Conservation (phyloP, 1,284 basidiomycete species). For the Marasmius oreades region DNA sequence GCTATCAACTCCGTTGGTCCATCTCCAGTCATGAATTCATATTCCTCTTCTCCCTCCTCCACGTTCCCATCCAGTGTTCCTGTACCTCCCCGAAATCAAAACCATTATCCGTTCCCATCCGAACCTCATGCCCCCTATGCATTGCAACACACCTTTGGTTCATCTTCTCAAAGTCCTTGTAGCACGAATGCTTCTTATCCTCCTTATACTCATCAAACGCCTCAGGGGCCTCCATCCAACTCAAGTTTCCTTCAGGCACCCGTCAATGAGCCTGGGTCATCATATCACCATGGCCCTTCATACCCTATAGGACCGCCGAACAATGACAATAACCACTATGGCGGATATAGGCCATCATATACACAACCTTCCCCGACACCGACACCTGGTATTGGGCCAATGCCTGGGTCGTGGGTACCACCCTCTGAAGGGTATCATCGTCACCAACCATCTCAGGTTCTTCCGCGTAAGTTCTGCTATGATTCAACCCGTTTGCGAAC, state of each 20-base stretch:
- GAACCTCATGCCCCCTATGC: neutral
- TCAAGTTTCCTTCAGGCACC: neutral
- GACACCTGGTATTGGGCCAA: neutral
- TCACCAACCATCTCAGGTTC: constrained; percentile 23
- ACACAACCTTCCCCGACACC: constrained; percentile 1
- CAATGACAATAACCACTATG: neutral
- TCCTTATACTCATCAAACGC: neutral
- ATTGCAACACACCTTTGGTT: neutral
- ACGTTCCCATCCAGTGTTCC: neutral
- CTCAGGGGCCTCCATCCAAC: neutral
- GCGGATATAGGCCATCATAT: constrained; percentile 5
- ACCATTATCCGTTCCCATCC: constrained; percentile 3
- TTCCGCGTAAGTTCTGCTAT: constrained; percentile 31
- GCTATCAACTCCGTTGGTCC: neutral
- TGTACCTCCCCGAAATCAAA: constrained; percentile 4
- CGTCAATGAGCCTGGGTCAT: constrained; percentile 5
- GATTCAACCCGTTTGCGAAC: neutral
- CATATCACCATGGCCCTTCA: constrained; percentile 1
- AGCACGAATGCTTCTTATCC: neutral
- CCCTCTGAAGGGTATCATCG: neutral
- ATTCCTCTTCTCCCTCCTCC: neutral
- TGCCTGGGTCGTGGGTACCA: neutral
- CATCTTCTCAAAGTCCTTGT: constrained; percentile 2
- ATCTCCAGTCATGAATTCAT: constrained; percentile 5
- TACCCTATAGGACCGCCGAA: constrained; percentile 9